Evolutionary conservation across 2,329 filamentous ascomycete species (phyloP).

Genomic region (Xylariaceae sp.): DNA sequence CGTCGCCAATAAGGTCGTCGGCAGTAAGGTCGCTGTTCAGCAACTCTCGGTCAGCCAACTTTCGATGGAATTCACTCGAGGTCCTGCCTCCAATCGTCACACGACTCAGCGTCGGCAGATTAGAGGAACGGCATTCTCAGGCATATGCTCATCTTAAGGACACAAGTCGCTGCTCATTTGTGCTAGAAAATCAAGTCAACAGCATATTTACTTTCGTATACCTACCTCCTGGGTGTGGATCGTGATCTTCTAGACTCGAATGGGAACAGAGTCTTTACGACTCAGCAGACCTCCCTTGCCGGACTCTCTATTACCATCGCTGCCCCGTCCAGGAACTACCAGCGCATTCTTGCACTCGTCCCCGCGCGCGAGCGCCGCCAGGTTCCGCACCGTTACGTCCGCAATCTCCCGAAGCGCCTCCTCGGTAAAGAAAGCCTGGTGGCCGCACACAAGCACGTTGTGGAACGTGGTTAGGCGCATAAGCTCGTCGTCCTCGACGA

Average conservation of each 20-base stretch:
- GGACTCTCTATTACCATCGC: constrained; percentile 1
- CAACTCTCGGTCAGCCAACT: no score
- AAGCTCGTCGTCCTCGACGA: constrained; percentile 63
- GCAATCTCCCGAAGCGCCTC: constrained; percentile 63
- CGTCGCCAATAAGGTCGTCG: no score
- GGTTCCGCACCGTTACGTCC: constrained; percentile 53
- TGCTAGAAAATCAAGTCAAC: no score
- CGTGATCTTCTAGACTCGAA: constrained; percentile 27
- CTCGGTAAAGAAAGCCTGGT: constrained; percentile 66
- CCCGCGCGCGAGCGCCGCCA: constrained; percentile 39
- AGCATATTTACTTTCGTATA: no score
- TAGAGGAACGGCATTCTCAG: no score
- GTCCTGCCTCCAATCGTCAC: no score
- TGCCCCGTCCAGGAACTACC: constrained; percentile 6
- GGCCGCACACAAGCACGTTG: constrained; percentile 62
- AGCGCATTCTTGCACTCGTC: constrained; percentile 20
- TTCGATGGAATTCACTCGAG: no score
- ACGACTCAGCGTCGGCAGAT: no score
- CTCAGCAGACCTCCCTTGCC: constrained; percentile 7
- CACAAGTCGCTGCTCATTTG: no score
- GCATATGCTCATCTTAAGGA: no score
- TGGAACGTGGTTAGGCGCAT: constrained; percentile 65
- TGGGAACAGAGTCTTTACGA: constrained; percentile 21
- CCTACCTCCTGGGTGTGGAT: no score
- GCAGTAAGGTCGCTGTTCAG: no score